A percentile compares a stretch with the other conserved stretches of the same genome.
Conservation (phyloP, 306 rosid genomes). For the Myrica gale region DNA sequence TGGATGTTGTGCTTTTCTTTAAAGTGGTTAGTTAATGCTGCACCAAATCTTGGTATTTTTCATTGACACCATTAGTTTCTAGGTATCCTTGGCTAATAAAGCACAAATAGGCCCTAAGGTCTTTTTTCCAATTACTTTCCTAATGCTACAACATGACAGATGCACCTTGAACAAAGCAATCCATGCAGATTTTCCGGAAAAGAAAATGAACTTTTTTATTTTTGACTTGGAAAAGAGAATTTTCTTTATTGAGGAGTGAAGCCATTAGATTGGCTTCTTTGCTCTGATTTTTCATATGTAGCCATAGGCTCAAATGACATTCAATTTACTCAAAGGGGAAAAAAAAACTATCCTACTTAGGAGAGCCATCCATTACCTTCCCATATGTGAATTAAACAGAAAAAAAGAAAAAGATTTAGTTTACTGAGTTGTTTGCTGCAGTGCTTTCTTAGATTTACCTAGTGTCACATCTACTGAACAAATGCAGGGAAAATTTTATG, state of each 20-base stretch:
- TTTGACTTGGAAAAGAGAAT: not conserved
- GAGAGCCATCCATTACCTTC: not conserved
- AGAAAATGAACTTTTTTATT: not conserved
- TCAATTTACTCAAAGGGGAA: not conserved
- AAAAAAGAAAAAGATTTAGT: not conserved
- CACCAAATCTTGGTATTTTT: not conserved
- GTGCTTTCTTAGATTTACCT: not conserved
- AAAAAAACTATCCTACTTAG: not conserved
- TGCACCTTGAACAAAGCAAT: not conserved
- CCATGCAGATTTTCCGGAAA: not conserved
- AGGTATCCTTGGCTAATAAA: not conserved
- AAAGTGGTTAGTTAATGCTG: slow-evolving; percentile 79
- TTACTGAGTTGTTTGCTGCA: not conserved
- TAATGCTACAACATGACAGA: not conserved
- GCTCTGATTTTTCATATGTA: not conserved
- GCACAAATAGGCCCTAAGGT: not conserved
- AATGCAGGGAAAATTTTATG: slow-evolving; percentile 87
- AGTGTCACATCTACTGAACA: slow-evolving; percentile 17
- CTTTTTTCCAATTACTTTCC: not conserved
- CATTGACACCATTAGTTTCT: not conserved
- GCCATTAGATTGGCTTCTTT: not conserved
- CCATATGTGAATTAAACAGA: not conserved
- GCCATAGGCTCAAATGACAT: not conserved
- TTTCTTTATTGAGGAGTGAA: not conserved
- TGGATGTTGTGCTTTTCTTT: slow-evolving; percentile 85